phyloP scores from a whole-genome alignment of 2,329 filamentous ascomycete genomes.

The Penicillium verrucosum region DNA sequence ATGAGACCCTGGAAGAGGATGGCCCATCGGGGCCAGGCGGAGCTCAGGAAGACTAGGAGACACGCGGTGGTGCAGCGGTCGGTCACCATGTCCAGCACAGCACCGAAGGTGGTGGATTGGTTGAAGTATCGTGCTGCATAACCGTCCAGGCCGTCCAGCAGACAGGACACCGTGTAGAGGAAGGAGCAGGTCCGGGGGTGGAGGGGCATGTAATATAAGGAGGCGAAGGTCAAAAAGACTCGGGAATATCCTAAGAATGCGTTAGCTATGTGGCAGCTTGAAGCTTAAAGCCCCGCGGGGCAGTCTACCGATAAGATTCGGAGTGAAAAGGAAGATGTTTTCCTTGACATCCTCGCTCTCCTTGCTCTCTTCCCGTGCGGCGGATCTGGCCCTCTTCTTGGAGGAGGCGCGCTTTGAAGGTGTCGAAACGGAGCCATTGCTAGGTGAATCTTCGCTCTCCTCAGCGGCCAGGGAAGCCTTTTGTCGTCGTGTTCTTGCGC shows the following conservation, averaged over 20 bases:
- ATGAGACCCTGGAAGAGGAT: slow-evolving; percentile 94
- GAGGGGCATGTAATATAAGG: slow-evolving; percentile 97
- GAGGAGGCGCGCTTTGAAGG: slow-evolving; percentile 28
- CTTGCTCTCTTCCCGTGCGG: slow-evolving; percentile 34
- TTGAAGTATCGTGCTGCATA: slow-evolving; percentile 83
- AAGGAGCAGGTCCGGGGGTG: slow-evolving; percentile 93
- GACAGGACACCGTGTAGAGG: slow-evolving; percentile 83
- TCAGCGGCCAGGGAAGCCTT: slow-evolving; percentile 35
- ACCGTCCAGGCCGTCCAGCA: slow-evolving; percentile 92
- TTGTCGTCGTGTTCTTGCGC: slow-evolving; percentile 40
- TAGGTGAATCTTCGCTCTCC: slow-evolving; percentile 30
- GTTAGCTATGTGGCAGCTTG: neutral
- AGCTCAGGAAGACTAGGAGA: slow-evolving; percentile 88
- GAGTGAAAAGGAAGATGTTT: slow-evolving; percentile 79
- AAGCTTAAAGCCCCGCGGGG: neutral
- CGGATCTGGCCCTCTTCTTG: slow-evolving; percentile 29
- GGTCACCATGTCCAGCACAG: slow-evolving; percentile 98
- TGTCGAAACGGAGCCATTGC: slow-evolving; percentile 32
- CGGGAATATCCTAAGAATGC: slow-evolving; percentile 64
- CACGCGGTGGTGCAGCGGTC: slow-evolving; percentile 96
- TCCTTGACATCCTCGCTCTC: slow-evolving; percentile 63
- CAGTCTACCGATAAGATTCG: slow-evolving; percentile 72
- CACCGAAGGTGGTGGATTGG: slow-evolving; percentile 92
- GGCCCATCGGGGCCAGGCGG: slow-evolving; percentile 89
- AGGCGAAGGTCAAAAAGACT: slow-evolving; percentile 78